Evolutionary conservation across 2,329 filamentous ascomycete genomes (phyloP).

Genomic region (Alternaria sp.): DNA sequence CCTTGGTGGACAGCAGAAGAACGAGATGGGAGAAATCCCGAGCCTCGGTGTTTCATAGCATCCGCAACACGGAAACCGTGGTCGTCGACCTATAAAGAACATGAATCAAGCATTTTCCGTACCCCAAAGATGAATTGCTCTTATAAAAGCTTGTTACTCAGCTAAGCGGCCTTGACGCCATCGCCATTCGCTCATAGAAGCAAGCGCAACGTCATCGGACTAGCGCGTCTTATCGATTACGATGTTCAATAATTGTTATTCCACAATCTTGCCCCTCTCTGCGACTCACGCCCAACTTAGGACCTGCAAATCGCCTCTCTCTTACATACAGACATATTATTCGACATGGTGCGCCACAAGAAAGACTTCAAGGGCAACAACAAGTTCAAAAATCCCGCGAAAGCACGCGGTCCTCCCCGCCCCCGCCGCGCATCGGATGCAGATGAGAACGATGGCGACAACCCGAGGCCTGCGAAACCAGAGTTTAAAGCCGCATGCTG

Average conservation of each 20-base stretch:
- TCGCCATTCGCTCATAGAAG: not conserved
- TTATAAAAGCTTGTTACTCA: not conserved
- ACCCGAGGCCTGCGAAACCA: slow-evolving; percentile 53
- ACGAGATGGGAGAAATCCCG: slow-evolving; percentile 86
- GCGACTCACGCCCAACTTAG: slow-evolving; percentile 7
- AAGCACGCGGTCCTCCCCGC: slow-evolving; percentile 65
- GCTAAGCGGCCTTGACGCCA: not conserved
- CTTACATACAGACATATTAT: not conserved
- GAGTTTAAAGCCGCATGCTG: slow-evolving; percentile 95
- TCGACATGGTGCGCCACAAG: slow-evolving; percentile 89
- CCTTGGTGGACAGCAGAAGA: slow-evolving; percentile 70
- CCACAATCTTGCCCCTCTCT: slow-evolving; percentile 29
- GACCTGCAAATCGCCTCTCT: not conserved
- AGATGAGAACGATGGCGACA: slow-evolving; percentile 33
- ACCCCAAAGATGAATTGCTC: not conserved
- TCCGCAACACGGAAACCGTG: slow-evolving; percentile 13
- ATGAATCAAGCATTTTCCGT: slow-evolving; percentile 8
- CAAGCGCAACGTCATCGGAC: slow-evolving; percentile 23
- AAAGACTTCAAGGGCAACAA: slow-evolving; percentile 84
- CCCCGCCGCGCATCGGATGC: slow-evolving; percentile 36
- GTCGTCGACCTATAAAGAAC: slow-evolving; percentile 4
- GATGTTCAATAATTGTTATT: slow-evolving; percentile 19
- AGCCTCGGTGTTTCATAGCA: slow-evolving; percentile 75
- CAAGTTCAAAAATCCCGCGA: slow-evolving; percentile 67
- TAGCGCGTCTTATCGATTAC: slow-evolving; percentile 34